Percentiles rank a stretch among this genome's conserved stretches.
phyloP scores from a whole-genome alignment of 2,329 filamentous ascomycete genomes.

The Epichloe baconii region DNA sequence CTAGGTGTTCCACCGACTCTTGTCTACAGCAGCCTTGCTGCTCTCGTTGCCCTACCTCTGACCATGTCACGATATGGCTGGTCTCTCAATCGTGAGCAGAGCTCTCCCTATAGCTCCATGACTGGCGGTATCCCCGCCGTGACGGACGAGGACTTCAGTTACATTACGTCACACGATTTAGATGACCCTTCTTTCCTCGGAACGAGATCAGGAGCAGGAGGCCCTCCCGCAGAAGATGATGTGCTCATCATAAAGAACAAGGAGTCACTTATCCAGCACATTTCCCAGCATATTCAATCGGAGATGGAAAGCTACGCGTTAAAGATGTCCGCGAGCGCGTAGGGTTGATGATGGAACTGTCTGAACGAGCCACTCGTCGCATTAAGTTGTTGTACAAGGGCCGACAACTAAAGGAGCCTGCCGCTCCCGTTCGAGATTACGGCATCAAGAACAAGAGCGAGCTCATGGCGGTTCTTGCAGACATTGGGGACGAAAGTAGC shows the following conservation, averaged over 20 bases:
- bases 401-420: slow-evolving; percentile 52
- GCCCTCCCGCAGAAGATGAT: slow-evolving; percentile 45
- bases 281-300: slow-evolving; percentile 65
- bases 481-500: slow-evolving; percentile 23
- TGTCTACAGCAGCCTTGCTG: slow-evolving; percentile 37
- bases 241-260: slow-evolving; percentile 58
- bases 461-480: slow-evolving; percentile 36
- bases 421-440: slow-evolving; percentile 44
- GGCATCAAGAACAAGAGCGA: slow-evolving; percentile 49
- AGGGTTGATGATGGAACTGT: slow-evolving; percentile 50
- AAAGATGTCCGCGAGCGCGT: slow-evolving; percentile 55
- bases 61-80: slow-evolving; percentile 44
- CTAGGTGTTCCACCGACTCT: slow-evolving; percentile 35
- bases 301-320: slow-evolving; percentile 56
- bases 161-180: slow-evolving; percentile 69
- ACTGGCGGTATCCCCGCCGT: slow-evolving; percentile 44
- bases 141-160: slow-evolving; percentile 65
- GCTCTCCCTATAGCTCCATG: slow-evolving; percentile 39
- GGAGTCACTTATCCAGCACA: slow-evolving; percentile 52
- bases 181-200: slow-evolving; percentile 25
- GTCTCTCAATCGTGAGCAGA: slow-evolving; percentile 29
- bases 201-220: neutral
- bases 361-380: slow-evolving; percentile 34
- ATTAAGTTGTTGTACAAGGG: slow-evolving; percentile 66
- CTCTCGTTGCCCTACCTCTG: slow-evolving; percentile 35